Base-by-base conservation (phyloP, 1,284 basidiomycete genomes). In the Pseudozyma hubeiensis region DNA sequence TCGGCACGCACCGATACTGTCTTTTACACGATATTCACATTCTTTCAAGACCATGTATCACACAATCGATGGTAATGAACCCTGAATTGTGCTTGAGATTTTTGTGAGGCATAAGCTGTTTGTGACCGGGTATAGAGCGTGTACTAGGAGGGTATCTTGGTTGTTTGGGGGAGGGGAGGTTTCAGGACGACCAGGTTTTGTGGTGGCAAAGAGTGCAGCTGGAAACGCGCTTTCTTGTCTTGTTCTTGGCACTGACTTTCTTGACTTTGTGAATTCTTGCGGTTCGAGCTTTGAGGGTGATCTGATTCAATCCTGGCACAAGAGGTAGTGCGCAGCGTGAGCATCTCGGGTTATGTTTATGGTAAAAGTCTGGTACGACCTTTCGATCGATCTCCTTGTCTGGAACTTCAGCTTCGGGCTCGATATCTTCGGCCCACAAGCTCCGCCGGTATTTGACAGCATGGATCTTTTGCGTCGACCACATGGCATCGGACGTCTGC, bases 351-450 rank as follows among this genome's bases (percentile, higher is more conserved):
- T 69, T 69, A 8, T 69, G 66, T 31, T 49, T 54, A 24, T 69
- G 41, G 14, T 69, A 74, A 31, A 65, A 74, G 11, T 59, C 62
- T 11, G 70, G 65, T 5, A 73, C 53, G 0, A 65, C 30, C 14
- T 45, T 56, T 7, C 11, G 14, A 5, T 52, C 57, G 11, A 39
- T 41, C 6, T 9, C 33, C 14, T 39, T 43, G 11, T 16, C 16
- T 13, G 17, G 13, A 6, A 30, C 39, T 19, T 37, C 40, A 33
- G 30, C 5, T 19, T 58, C 41, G 2, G 57, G 61, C 30, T 64
- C 62, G 7, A 68, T 30, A 29, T 64, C 58, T 13, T 73, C 70
- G 0, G 57, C 65, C 70, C 70, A 73, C 0, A 68, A 24, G 3
- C 46, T 17, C 3, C 51, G 29, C 37, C 70, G 49, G 17, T 68